Base-by-base conservation (phyloP, 1,139 yeast genomes). In the Scheffersomyces lignicola region DNA sequence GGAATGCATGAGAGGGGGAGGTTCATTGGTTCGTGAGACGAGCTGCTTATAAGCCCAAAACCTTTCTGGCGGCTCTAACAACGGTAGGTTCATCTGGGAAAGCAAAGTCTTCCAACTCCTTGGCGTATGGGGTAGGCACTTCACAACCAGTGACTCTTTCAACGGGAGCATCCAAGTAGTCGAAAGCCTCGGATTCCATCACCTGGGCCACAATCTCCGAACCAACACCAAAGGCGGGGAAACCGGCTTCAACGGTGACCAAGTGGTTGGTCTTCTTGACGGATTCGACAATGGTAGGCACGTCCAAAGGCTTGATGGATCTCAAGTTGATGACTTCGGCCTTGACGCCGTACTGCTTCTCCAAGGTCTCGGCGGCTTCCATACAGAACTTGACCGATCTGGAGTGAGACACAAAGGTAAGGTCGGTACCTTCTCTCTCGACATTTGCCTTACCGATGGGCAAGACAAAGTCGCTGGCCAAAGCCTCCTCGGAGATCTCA, bases 81-180 rank as follows among this genome's bases (percentile, higher is more conserved):
- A 94, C 85, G 49, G 89, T 80, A 58, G 88, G 95, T 41, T 86
- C 78, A 63, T 90, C 96, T 63, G 98, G 98, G 96, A 94, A 92
- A 39, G 98, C 97, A 62, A 92, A 87, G 71, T 86, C 95, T 78
- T 94, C 99, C 62, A 94, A 80, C 70, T 85, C 94, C 67, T 82
- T 79, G 52, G 97, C 96, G 63, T 94, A 94, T 48, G 99, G 99
- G 52, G 98, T 94, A 62, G 99, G 98, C 24, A 90, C 97, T 72
- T 94, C 99, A 60, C 97, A 95, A 65, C 98, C 98, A 42, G 98
- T 94, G 56, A 90, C 94, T 77, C 98, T 88, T 72, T 85, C 95
- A 50, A 92, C 92, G 51, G 99, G 99, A 45, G 98, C 96, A 67
- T 94, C 99, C 65, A 94, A 80, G 78, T 89, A 87, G 70, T 94